Evolutionary conservation across 2,329 filamentous ascomycete species (phyloP), one percentile per base, ranked within the genome.

Genomic region (Fusarium cicatricum): DNA sequence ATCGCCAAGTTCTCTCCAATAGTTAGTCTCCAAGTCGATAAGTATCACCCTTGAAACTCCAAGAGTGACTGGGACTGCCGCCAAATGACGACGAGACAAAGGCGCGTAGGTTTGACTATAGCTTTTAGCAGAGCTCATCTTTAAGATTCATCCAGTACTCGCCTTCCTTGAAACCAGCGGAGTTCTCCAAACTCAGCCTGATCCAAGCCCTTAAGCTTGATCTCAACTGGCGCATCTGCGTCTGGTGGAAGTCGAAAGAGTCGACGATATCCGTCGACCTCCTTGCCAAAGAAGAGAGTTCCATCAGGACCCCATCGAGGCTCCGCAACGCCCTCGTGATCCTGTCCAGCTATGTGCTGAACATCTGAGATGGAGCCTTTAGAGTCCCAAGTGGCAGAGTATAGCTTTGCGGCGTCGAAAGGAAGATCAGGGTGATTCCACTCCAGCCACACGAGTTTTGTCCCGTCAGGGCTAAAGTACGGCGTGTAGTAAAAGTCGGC

Each of bases 371-470:
- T 46, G 3, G 65, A 64, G 0, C 71, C 73, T 37, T 72, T 64
- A 1, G 45, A 45, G 11, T 70, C 40, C 75, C 80, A 84, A 8
- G 76, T 71, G 0, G 77, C 80, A 39, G 74, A 62, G 61, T 75
- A 77, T 2, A 85, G 65, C 49, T 78, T 74, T 2, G 76, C 77
- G 1, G 77, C 76, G 1, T 77, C 77, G 72, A 82, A 85, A 0
- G 81, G 80, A 71, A 85, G 77, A 42, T 81, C 75, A 0, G 82
- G 82, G 58, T 84, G 80, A 15, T 80, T 71, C 82, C 82, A 85
- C 54, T 85, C 78, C 11, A 81, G 71, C 82, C 82, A 85, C n/a
- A 71, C 75, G 21, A 84, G 59, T 43, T 74, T 76, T 7, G 67
- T 72, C 2, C 80, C 80, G 55, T 81, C 76, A 1, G 70, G 74